phyloP scores from a whole-genome alignment of 2,329 filamentous ascomycete species.

The Pseudocercospora macadamiae region DNA sequence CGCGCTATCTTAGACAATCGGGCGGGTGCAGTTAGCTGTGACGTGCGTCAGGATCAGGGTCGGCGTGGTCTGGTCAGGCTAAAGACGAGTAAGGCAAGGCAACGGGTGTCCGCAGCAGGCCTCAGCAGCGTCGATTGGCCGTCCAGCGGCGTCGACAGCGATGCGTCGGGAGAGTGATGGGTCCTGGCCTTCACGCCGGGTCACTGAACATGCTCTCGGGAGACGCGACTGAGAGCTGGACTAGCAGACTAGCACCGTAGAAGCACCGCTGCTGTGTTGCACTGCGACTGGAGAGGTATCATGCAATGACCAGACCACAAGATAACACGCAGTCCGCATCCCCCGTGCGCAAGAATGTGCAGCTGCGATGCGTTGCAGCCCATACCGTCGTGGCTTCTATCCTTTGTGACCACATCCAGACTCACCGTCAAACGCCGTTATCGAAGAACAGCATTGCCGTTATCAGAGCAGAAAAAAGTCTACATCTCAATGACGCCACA shows the following conservation, averaged over 20 bases:
- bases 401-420: too few relatives aligned
- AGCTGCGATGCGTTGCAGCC: neutral
- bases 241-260: conserved; percentile 5
- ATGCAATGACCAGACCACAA: neutral
- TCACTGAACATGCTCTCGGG: conserved; percentile 1
- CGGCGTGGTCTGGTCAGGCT: too few relatives aligned
- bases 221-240: too few relatives aligned
- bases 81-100: too few relatives aligned
- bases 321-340: neutral
- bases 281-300: neutral
- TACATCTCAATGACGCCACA: neutral
- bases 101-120: too few relatives aligned
- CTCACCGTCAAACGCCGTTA: conserved; percentile 3
- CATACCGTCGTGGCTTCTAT: too few relatives aligned
- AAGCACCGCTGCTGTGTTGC: conserved; percentile 1
- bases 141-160: neutral
- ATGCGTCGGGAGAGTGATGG: neutral
- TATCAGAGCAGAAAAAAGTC: neutral
- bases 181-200: neutral
- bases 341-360: neutral
- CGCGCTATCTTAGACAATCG: conserved; percentile 2
- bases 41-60: neutral
- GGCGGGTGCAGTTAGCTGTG: neutral
- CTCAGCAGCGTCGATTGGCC: conserved; percentile 3
- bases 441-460: neutral